Conservation (phyloP, 768 basidiomycete species). For the Dioszegia aurantiaca region DNA sequence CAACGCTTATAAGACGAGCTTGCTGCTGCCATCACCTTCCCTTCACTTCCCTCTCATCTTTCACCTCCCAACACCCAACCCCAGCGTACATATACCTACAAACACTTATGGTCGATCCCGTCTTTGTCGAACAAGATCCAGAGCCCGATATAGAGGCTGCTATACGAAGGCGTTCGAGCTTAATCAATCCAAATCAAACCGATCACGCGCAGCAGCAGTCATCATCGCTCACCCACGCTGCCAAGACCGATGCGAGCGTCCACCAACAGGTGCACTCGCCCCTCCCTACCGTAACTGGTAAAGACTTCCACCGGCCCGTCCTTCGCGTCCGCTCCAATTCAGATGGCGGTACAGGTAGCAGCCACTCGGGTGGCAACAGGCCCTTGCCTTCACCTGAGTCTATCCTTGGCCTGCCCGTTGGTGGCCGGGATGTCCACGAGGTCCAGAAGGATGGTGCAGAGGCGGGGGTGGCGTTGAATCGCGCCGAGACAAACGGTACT, state of each 20-base stretch:
- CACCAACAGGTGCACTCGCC: slow-evolving; percentile 2
- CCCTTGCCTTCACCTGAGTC: slow-evolving; percentile 4
- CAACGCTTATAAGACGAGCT: too few species aligned
- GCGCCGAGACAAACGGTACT: slow-evolving; percentile 8
- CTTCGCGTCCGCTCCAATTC: background rate
- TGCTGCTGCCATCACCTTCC: too few species aligned
- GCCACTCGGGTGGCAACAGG: background rate
- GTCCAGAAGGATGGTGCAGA: background rate
- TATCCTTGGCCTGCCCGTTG: slow-evolving; percentile 10
- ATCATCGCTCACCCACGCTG: slow-evolving; percentile 1
- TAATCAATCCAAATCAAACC: slow-evolving; percentile 3
- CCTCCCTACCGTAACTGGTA: slow-evolving; percentile 5
- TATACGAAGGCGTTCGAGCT: slow-evolving; percentile 19
- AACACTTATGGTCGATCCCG: slow-evolving; percentile 27
- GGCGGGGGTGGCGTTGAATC: slow-evolving; percentile 10
- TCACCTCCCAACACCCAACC: background rate
- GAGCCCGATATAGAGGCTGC: slow-evolving; percentile 35
- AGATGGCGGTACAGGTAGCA: background rate
- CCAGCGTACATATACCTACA: background rate
- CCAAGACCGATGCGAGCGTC: background rate
- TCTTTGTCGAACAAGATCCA: slow-evolving; percentile 28
- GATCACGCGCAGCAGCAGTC: slow-evolving; percentile 10
- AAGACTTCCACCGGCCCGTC: slow-evolving; percentile 11
- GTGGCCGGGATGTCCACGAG: background rate
- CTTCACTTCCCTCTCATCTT: background rate